These are phyloP conservation scores for Albugo candida DNA, from an alignment of 352 stramenopile genomes.

Conservation along the genomic window DNA sequence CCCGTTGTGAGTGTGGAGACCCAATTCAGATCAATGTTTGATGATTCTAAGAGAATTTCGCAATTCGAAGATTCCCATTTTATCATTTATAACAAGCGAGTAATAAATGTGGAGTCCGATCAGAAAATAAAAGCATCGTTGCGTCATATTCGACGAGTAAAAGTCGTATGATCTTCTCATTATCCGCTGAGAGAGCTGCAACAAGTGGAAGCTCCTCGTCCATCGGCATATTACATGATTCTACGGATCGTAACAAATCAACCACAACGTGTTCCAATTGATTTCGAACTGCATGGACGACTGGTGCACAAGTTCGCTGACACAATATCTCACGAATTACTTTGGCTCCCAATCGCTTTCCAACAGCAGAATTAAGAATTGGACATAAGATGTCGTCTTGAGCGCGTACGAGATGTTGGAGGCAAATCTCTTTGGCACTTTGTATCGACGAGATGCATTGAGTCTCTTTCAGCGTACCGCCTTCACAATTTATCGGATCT, in stretches of 20 bases:
- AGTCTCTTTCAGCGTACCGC: too few relatives aligned
- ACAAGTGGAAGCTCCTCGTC: slow-evolving; percentile 53
- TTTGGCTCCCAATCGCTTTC: slow-evolving; percentile 37
- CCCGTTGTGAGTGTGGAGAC: slow-evolving; percentile 57
- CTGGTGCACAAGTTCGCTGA: slow-evolving; percentile 34
- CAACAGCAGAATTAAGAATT: slow-evolving; percentile 34
- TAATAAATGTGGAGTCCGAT: slow-evolving; percentile 49
- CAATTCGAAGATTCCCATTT: slow-evolving; percentile 47
- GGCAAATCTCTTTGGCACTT: slow-evolving; percentile 27
- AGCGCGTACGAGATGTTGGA: slow-evolving; percentile 27
- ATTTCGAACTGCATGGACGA: slow-evolving; percentile 59
- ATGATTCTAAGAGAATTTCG: slow-evolving; percentile 41
- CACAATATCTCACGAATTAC: slow-evolving; percentile 36
- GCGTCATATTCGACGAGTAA: slow-evolving; percentile 52
- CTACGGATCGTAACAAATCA: slow-evolving; percentile 32
- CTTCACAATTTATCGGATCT: too few relatives aligned
- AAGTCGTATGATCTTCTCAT: slow-evolving; percentile 52
- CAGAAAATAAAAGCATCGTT: slow-evolving; percentile 49
- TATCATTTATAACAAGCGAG: slow-evolving; percentile 48
- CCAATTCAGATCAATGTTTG: slow-evolving; percentile 39
- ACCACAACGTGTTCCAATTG: slow-evolving; percentile 58
- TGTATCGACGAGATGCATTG: slow-evolving; percentile 7
- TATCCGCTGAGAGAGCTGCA: slow-evolving; percentile 40
- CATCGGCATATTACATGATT: slow-evolving; percentile 24
- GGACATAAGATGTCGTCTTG: slow-evolving; percentile 30